These are phyloP conservation scores for Globisporangium spiculum DNA, from an alignment of 352 stramenopile species.

Conservation along the genomic window DNA sequence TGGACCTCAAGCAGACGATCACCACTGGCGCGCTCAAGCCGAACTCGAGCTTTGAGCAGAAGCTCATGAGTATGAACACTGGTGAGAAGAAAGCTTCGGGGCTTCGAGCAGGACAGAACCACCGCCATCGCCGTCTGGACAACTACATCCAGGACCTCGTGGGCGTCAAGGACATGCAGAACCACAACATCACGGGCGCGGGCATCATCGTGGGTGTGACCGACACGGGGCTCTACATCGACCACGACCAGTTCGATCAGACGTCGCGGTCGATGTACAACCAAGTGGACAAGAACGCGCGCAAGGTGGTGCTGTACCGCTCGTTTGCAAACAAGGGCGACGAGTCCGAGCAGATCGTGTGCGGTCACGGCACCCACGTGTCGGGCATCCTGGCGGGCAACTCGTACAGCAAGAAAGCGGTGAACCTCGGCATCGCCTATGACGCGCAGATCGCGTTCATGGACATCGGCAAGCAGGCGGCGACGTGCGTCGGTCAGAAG, in stretches of 20 bases:
- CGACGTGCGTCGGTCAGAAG: conserved; percentile 34
- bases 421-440: conserved; percentile 69
- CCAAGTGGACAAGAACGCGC: conserved; percentile 41
- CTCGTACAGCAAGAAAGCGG: conserved; percentile 33
- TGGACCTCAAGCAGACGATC: conserved; percentile 56
- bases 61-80: conserved; percentile 18
- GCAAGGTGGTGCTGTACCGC: conserved; percentile 84
- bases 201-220: conserved; percentile 70
- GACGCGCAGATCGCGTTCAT: conserved; percentile 86
- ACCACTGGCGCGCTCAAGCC: conserved; percentile 32
- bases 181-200: conserved; percentile 64
- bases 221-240: conserved; percentile 72
- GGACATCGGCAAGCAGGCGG: conserved; percentile 74
- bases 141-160: conserved; percentile 55
- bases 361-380: conserved; percentile 88
- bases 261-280: conserved; percentile 54
- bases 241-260: conserved; percentile 81
- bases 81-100: background rate
- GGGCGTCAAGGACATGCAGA: conserved; percentile 45
- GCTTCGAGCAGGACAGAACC: background rate
- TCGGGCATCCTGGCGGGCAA: conserved; percentile 74
- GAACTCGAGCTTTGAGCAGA: conserved; percentile 40
- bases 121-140: conserved; percentile 37
- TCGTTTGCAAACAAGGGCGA: conserved; percentile 70
- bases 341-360: conserved; percentile 55